phyloP scores from a whole-genome alignment of 2,329 filamentous ascomycete genomes.

The Aureobasidium sp. region DNA sequence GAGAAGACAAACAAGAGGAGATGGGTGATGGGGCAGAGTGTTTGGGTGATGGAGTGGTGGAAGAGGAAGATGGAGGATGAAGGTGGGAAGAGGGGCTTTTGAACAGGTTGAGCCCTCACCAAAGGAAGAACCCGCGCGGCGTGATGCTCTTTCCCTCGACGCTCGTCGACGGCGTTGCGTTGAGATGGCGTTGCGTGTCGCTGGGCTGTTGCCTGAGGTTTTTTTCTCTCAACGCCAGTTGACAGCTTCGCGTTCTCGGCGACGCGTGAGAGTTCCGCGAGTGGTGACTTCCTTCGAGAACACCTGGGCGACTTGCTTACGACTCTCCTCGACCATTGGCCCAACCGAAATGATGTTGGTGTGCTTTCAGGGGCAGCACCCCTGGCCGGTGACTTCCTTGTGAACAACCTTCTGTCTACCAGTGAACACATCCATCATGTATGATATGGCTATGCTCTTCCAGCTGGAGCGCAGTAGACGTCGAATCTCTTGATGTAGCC shows the following conservation, averaged over 20 bases:
- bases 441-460: neutral
- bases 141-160: neutral
- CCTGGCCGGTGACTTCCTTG: neutral
- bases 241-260: neutral
- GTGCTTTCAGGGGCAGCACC: neutral
- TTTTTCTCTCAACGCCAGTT: neutral
- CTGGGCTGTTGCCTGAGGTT: neutral
- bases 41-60: neutral
- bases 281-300: neutral
- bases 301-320: neutral
- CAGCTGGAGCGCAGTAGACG: neutral
- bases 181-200: neutral
- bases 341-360: neutral
- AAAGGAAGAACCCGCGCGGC: neutral
- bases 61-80: neutral
- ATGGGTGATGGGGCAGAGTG: neutral
- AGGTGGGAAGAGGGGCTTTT: neutral
- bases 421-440: neutral
- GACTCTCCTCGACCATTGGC: neutral
- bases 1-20: neutral
- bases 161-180: neutral
- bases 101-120: neutral
- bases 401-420: neutral
- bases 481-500: neutral
- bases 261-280: neutral